Evolutionary conservation across 2,329 filamentous ascomycete genomes (phyloP).

Genomic region (Torrubiella hemipterigena): DNA sequence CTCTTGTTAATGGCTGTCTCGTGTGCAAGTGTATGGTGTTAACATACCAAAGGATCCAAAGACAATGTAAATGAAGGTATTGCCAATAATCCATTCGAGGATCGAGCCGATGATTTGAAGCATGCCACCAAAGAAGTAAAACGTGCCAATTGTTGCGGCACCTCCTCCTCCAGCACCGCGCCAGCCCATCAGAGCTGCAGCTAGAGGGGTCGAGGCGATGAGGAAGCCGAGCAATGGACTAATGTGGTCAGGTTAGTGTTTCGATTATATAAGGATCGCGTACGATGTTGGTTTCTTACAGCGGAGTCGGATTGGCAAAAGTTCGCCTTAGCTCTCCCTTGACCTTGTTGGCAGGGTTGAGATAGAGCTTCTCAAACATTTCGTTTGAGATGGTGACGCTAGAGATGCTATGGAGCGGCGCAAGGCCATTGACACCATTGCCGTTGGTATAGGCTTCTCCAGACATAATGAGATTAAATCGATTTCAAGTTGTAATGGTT

Average conservation of each 20-base stretch:
- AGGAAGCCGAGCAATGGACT: neutral
- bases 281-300: constrained; percentile 12
- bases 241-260: neutral
- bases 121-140: constrained; percentile 34
- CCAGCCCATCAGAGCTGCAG: neutral
- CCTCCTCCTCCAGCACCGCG: neutral
- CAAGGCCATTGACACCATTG: neutral
- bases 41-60: constrained; percentile 17
- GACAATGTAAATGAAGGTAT: constrained; percentile 41
- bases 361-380: constrained; percentile 45
- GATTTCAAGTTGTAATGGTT: neutral
- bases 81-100: constrained; percentile 38
- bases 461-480: neutral
- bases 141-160: constrained; percentile 14
- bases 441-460: neutral
- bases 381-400: constrained; percentile 37
- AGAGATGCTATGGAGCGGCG: constrained; percentile 1
- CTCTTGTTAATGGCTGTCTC: neutral
- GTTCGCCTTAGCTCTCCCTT: constrained; percentile 36
- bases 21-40: neutral
- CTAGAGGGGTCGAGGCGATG: neutral
- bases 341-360: constrained; percentile 33
- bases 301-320: constrained; percentile 43
- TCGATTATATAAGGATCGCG: neutral
- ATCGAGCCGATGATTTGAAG: constrained; percentile 32